Evolutionary conservation across 2,329 filamentous ascomycete genomes (phyloP), one percentile per base, ranked within the genome.

Genomic region (Venturia oleaginea): DNA sequence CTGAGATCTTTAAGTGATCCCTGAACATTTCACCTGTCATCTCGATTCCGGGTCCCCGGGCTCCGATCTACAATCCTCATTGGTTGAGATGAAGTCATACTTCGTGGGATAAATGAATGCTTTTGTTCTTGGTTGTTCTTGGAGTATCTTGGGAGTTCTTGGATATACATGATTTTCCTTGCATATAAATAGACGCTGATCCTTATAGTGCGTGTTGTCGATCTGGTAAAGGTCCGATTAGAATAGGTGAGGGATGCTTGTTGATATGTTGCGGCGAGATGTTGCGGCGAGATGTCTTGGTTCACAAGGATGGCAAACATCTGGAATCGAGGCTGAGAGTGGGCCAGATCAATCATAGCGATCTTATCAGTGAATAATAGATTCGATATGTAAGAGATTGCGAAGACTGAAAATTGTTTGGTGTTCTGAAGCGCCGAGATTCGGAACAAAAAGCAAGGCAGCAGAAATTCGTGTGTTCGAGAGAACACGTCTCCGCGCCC

Each of bases 91-190:
- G 38, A 15, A 2, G 22, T 15, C 13, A n/a, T 17, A n/a, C n/a
- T 4, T 19, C n/a, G n/a, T 27, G 22, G 22, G 46, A 27, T 8
- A 11, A 4, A 27, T 3, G 2, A 15, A 15, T 51, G 46, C 46
- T 51, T 51, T 51, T 51, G 4, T 51, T 51, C 46, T 51, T 51
- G 46, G 46, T n/a, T n/a, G n/a, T n/a, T n/a, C n/a, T n/a, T n/a
- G n/a, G 27, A 51, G 6, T 27, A 4, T 51, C 46, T 51, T 51
- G 46, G 46, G 22, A 27, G 22, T 27, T 51, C 17, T 11, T 51
- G 10, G 38, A 17, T 51, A 51, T 51, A 27, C 3, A 4, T 13
- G 46, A 27, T 27, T 17, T 22, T 4, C 46, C 46, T 51, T 51
- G 46, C 46, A 3, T 51, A 51, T 51, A 27, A 4, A 27, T 27